A percentile compares a stretch with the other conserved stretches of the same genome.
Evolutionary conservation across 164 flowering plant species (phyloP).

Genomic region (Berberis vulgaris): DNA sequence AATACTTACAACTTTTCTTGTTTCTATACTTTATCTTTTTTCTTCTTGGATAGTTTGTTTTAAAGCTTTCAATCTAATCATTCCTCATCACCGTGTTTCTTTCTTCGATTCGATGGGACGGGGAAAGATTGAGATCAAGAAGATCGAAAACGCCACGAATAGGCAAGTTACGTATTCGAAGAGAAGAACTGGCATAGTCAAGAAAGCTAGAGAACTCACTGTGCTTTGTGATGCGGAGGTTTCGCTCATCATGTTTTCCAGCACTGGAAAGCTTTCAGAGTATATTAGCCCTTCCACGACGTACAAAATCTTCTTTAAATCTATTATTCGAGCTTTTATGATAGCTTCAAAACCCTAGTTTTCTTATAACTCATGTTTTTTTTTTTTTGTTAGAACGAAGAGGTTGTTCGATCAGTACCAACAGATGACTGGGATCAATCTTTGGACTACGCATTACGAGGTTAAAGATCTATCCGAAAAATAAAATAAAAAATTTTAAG

Average conservation of each 20-base stretch:
- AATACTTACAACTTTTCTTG: neutral
- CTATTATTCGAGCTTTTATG: neutral
- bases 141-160: conserved; percentile 56
- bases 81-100: neutral
- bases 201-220: conserved; percentile 63
- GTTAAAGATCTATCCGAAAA: conserved; percentile 13
- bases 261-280: conserved; percentile 33
- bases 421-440: conserved; percentile 26
- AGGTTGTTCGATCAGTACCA: conserved; percentile 54
- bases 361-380: neutral
- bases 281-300: conserved; percentile 40
- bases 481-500: neutral
- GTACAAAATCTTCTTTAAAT: conserved; percentile 18
- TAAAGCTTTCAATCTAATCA: neutral
- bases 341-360: neutral
- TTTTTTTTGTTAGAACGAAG: conserved; percentile 39
- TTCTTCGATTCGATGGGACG: conserved; percentile 37
- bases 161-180: conserved; percentile 74
- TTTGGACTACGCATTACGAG: conserved; percentile 69
- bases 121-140: conserved; percentile 71
- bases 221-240: conserved; percentile 68
- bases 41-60: neutral
- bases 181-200: conserved; percentile 53
- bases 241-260: conserved; percentile 53
- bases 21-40: neutral